Base-by-base conservation (phyloP, 257 asterid genomes). In the Handroanthus guayacan region DNA sequence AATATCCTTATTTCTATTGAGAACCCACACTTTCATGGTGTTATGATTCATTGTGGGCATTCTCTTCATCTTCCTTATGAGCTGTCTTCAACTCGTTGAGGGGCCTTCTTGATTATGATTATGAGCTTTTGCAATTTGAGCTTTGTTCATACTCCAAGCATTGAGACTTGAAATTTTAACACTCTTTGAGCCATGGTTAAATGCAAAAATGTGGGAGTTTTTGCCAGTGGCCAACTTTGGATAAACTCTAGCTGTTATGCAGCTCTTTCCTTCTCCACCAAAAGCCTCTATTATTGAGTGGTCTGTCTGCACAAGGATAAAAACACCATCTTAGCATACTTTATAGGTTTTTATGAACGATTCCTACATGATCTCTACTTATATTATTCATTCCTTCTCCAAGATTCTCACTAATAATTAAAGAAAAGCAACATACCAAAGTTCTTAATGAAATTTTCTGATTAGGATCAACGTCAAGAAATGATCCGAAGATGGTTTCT, bases 391-490 rank as follows among this genome's bases (percentile, higher is more conserved):
- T 25, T 25, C 31, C 31, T 25, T 0, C 31, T 25, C 31, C 31
- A 25, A 25, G 31, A 25, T 25, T 25, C 31, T 25, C 31, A 25
- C 31, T 25, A 25, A 25, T 25, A 25, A 25, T 25, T 25, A 25
- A 25, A 25, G 31, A 25, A 45, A 47, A 51, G 41, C 36, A n/a
- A 62, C 79, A 9, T 81, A 85, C 91, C 87, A 86, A 71, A 13
- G 86, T 86, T 57, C 91, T 75, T 11, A 85, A 75, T 36, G 90
- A 83, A 31, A 87, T 83, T 16, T 70, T 82, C 13, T 81, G 77
- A 36, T 51, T 54, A 58, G 86, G 87, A 82, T 89, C 85, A 13
- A 82, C 81, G 54, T 85, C 86, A 66, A 89, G 76, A 82, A 83
- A 82, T 57, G 87, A 76, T 37, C 90, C 94, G 43, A 83, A 87